Evolutionary conservation across 257 asterid species (phyloP).

Genomic region (Solanum corneliomulleri): DNA sequence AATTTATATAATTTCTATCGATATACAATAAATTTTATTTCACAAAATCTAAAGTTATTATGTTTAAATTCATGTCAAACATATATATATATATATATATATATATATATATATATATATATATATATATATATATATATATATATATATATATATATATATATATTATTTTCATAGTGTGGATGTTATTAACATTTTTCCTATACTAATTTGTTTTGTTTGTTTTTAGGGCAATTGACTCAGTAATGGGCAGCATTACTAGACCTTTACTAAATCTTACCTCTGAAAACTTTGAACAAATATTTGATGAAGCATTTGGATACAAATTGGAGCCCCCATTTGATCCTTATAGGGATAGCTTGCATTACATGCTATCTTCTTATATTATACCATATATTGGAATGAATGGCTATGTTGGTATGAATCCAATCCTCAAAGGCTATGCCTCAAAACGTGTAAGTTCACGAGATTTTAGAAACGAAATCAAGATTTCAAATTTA

Average conservation of each 20-base stretch:
- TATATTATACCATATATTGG: conserved; percentile 34
- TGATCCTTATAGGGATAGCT: conserved; percentile 29
- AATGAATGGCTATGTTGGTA: conserved; percentile 30
- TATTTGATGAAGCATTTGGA: conserved; percentile 34
- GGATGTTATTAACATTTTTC: neutral
- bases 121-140: too few relatives aligned
- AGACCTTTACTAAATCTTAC: conserved; percentile 36
- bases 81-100: too few relatives aligned
- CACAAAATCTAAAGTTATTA: neutral
- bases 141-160: too few relatives aligned
- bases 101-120: too few relatives aligned
- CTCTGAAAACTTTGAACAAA: conserved; percentile 16
- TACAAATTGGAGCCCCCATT: conserved; percentile 31
- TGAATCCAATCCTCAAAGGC: conserved; percentile 31
- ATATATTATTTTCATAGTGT: neutral
- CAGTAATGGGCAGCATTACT: conserved; percentile 26
- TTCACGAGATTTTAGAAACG: neutral
- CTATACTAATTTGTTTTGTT: neutral
- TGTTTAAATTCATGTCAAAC: neutral
- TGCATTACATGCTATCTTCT: conserved; percentile 27
- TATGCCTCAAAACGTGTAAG: conserved; percentile 12
- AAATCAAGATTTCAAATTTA: neutral
- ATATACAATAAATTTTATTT: neutral
- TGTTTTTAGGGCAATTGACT: conserved; percentile 20
- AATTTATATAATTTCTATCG: neutral